Evolutionary conservation across 768 basidiomycete genomes (phyloP), one percentile per base, ranked within the genome.

Genomic region (Suillus paluster): DNA sequence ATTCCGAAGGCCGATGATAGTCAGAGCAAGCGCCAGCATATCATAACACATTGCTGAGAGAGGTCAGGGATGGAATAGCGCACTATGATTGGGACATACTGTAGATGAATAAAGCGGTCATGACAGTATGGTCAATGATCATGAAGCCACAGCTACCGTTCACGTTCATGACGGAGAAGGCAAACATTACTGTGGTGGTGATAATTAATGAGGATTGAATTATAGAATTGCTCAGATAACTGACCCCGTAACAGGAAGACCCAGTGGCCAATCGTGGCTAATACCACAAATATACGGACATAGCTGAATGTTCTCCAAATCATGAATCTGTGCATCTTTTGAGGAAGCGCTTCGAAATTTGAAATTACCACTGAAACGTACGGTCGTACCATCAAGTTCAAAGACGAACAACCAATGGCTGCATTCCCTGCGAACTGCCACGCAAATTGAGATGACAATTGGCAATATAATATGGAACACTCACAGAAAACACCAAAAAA

Each of bases 31-130:
- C 5, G 23, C 38, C 17, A 55, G 36, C 3, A 55, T 39, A 27
- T 55, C 54, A 55, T 55, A 55, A 55, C 23, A 19, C 54, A 55
- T 55, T 19, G 54, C 54, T 55, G 38, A 11, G 54, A 17, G 27
- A 55, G 39, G 17, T 55, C 25, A 55, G 38, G 10, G 23, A 4
- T 39, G 10, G 11, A 38, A 21, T n/a, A 2, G 10, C 11, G 25
- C 10, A 19, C 23, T 12, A 6, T 8, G 11, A 7, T 3, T 12
- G 11, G 25, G 11, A 39, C 54, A 23, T 19, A 55, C 54, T 55
- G 54, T 55, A 55, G 54, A 55, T 25, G 25, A 55, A 55, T 19
- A 55, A 1, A 19, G 23, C 2, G 38, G 25, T 55, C 23, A 55
- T 55, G 7, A 38, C 5, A 19, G 1, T 27, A 39, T 55, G 54